These are phyloP conservation scores for Endotrypanum monterogeii DNA, from an alignment of 208 protist genomes.

Conservation along the genomic window DNA sequence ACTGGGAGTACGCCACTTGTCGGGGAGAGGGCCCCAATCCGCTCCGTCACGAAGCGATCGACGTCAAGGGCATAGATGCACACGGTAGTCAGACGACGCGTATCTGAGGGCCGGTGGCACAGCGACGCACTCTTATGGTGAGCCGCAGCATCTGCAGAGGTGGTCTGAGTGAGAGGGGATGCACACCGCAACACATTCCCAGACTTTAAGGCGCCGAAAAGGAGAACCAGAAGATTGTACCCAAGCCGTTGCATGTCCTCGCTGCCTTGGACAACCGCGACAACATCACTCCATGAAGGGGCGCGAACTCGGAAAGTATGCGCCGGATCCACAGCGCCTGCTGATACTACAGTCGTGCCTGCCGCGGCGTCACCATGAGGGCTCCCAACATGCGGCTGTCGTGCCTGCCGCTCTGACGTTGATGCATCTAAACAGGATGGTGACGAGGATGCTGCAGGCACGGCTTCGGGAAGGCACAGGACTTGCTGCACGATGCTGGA, in stretches of 20 bases:
- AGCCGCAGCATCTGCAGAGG: neutral
- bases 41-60: slow-evolving; percentile 45
- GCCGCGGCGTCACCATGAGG: neutral
- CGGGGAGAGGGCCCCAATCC: slow-evolving; percentile 7
- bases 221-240: slow-evolving; percentile 54
- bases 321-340: neutral
- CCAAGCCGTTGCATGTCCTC: slow-evolving; percentile 38
- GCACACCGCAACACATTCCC: slow-evolving; percentile 20
- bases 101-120: neutral
- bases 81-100: neutral
- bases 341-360: neutral
- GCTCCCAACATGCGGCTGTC: neutral
- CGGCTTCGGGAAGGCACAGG: slow-evolving; percentile 21
- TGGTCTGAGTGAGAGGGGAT: neutral
- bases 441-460: neutral
- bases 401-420: neutral
- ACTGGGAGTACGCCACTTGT: neutral
- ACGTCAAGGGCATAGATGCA: slow-evolving; percentile 8
- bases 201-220: slow-evolving; percentile 11
- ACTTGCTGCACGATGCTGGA: slow-evolving; percentile 38
- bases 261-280: slow-evolving; percentile 39
- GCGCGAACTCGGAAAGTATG: neutral
- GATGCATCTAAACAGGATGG: neutral
- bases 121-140: neutral
- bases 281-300: slow-evolving; percentile 30